These are phyloP conservation scores for Cyberlindnera saturnus DNA, from an alignment of 805 yeast genomes.

Conservation along the genomic window DNA sequence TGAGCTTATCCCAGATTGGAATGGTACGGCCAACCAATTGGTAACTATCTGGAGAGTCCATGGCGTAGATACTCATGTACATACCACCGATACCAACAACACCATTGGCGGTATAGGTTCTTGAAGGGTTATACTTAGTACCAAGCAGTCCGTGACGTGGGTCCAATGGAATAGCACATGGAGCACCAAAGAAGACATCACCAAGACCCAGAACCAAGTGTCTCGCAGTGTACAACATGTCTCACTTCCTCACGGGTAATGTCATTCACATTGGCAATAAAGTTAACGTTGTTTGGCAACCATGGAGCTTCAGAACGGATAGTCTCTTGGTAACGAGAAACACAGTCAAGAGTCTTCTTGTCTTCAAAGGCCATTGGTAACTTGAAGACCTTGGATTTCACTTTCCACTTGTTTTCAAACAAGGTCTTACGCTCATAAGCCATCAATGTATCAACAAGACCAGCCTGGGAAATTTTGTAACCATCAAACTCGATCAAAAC, in stretches of 20 bases:
- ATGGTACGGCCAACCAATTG: conserved; percentile 94
- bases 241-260: conserved; percentile 70
- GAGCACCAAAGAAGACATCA: conserved; percentile 96
- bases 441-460: conserved; percentile 55
- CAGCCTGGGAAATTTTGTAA: conserved; percentile 49
- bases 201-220: conserved; percentile 93
- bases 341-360: conserved; percentile 81
- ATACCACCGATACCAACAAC: conserved; percentile 97
- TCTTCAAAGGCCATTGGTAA: conserved; percentile 98
- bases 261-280: conserved; percentile 84
- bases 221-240: conserved; percentile 83
- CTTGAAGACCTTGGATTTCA: conserved; percentile 73
- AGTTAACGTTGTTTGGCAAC: conserved; percentile 97
- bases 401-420: conserved; percentile 76
- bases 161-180: conserved; percentile 96
- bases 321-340: conserved; percentile 86
- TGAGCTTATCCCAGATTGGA: conserved; percentile 95
- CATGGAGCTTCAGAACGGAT: conserved; percentile 92
- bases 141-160: conserved; percentile 93
- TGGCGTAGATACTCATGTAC: conserved; percentile 98
- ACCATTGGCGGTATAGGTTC: conserved; percentile 95
- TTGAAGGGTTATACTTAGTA: conserved; percentile 90
- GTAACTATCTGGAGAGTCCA: conserved; percentile 95
- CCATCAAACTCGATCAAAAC: conserved; percentile 84
- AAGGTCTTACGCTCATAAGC: conserved; percentile 73